Evolutionary conservation across 2,329 filamentous ascomycete species (phyloP), one percentile per base, ranked within the genome.

Genomic region (Aureobasidium sp.): DNA sequence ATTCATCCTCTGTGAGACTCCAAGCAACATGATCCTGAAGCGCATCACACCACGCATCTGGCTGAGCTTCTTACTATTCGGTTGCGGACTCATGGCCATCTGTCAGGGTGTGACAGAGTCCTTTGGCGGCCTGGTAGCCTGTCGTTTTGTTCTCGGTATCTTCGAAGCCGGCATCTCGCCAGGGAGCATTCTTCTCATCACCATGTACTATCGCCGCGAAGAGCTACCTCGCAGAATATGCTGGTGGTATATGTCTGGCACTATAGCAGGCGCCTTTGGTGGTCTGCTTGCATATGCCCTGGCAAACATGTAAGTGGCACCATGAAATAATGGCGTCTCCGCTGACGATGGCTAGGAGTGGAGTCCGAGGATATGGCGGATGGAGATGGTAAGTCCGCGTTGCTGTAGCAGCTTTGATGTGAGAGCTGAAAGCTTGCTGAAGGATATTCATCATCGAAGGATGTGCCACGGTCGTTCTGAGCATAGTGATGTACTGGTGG

Each of bases 141-240:
- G 62, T 41, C 62, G 67, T 10, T 63, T 70, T 10, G 37, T 69
- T 7, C 58, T 70, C 38, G 68, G 68, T 14, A 54, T 68, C 35
- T 68, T 68, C 48, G 67, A 68, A 56, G 71, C 70, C n/a, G 71
- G 69, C n/a, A 60, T 67, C 17, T 59, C 64, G 8, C 65, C 66
- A 56, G 37, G 50, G 19, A 69, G 66, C 11, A 57, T 65, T 1
- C 68, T 66, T 3, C 60, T 70, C 16, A 67, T 70, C 35, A 63
- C 63, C 11, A 64, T 63, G 53, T 72, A 71, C 55, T 72, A 73
- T 61, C 70, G 71, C 54, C 66, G 70, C 10, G 68, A 71, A 56
- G 70, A 73, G 57, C 66, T 72, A 6, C 67, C 72, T 55, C 67
- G 68, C 62, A 67, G 71, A 16, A 60, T 71, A 37, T 69, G 68